These are phyloP conservation scores for Vicia villosa DNA, from an alignment of 306 rosid species.

Conservation along the genomic window DNA sequence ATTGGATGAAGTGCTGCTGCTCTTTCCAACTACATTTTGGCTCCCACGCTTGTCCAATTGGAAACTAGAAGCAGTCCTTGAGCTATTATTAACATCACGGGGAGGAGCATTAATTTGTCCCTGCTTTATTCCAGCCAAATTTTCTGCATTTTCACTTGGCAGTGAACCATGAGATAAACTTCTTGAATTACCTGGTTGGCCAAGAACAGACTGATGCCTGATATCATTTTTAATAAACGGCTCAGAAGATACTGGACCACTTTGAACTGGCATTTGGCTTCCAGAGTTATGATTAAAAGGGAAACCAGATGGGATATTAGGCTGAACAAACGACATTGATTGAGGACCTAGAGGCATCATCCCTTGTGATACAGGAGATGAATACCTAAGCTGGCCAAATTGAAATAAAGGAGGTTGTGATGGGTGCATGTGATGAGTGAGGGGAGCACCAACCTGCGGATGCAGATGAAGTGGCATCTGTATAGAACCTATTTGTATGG, in stretches of 20 bases:
- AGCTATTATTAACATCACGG: constrained; percentile 43
- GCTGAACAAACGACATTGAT: constrained; percentile 72
- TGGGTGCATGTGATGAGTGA: constrained; percentile 73
- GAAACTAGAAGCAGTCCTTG: constrained; percentile 47
- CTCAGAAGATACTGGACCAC: constrained; percentile 56
- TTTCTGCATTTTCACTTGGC: constrained; percentile 49
- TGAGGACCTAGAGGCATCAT: constrained; percentile 79
- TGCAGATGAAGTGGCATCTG: constrained; percentile 98
- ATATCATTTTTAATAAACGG: constrained; percentile 48
- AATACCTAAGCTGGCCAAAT: constrained; percentile 90
- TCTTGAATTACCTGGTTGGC: constrained; percentile 54
- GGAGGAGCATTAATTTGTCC: constrained; percentile 48
- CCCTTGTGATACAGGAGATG: constrained; percentile 81
- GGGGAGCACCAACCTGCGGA: constrained; percentile 74
- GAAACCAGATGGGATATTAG: constrained; percentile 61
- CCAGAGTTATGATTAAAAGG: constrained; percentile 63
- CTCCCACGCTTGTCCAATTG: constrained; percentile 48
- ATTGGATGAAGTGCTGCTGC: constrained; percentile 34
- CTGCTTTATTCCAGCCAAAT: constrained; percentile 47
- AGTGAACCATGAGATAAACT: constrained; percentile 52
- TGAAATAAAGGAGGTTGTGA: constrained; percentile 91
- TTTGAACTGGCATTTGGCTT: constrained; percentile 57
- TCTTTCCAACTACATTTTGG: constrained; percentile 48
- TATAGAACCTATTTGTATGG: constrained; percentile 96
- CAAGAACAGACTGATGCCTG: constrained; percentile 46